Conservation (phyloP, 2,329 filamentous ascomycete species). For the Fusarium torulosum region DNA sequence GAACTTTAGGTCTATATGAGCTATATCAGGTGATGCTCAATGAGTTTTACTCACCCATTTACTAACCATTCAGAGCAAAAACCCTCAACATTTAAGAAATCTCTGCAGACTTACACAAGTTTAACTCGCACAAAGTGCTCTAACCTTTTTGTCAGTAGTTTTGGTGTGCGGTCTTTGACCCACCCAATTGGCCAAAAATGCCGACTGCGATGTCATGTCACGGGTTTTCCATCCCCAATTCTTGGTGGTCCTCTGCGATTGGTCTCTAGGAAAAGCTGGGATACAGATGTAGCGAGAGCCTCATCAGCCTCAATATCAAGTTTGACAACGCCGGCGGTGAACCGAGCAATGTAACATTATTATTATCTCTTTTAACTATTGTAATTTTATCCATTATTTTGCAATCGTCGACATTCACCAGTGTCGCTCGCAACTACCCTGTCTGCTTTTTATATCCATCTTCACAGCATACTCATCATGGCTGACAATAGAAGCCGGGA, state of each 20-base stretch:
- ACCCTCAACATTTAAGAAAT: neutral
- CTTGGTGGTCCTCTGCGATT: constrained; percentile 24
- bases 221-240: constrained; percentile 36
- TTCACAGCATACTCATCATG: constrained; percentile 30
- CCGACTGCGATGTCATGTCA: constrained; percentile 38
- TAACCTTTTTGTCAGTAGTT: constrained; percentile 13
- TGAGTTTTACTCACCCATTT: neutral
- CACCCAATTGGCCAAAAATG: constrained; percentile 21
- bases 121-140: neutral
- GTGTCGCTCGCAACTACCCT: neutral
- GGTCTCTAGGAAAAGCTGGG: constrained; percentile 32
- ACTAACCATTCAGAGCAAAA: neutral
- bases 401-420: neutral
- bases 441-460: constrained; percentile 2
- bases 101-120: neutral
- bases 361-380: constrained; percentile 5
- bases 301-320: constrained; percentile 35
- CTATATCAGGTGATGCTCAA: neutral
- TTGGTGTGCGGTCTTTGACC: constrained; percentile 25
- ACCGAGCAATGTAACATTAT: constrained; percentile 43
- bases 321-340: constrained; percentile 5
- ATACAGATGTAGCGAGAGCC: constrained; percentile 24
- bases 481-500: constrained; percentile 32
- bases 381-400: constrained; percentile 17
- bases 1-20: neutral